These are phyloP conservation scores for Talaromyces adpressus DNA, from an alignment of 495 filamentous ascomycete species.

Conservation along the genomic window DNA sequence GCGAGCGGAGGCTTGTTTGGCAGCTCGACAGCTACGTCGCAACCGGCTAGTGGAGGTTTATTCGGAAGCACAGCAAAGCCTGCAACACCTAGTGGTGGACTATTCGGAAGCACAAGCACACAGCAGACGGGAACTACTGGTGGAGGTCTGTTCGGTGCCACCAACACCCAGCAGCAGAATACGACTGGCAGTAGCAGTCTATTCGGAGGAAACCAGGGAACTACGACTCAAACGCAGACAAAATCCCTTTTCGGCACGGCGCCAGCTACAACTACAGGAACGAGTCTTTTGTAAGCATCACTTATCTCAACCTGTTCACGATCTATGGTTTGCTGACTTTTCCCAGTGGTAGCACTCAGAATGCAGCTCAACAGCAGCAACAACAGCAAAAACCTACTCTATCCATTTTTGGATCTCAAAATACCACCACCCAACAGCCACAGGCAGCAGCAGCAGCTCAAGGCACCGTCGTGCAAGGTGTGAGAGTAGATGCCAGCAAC, in stretches of 20 bases:
- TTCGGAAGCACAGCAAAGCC: constrained; percentile 25
- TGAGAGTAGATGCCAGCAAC: constrained; percentile 68
- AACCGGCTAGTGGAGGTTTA: constrained; percentile 34
- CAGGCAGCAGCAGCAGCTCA: constrained; percentile 39
- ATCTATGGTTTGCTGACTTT: constrained; percentile 11
- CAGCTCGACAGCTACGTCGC: constrained; percentile 31
- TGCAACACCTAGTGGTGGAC: constrained; percentile 17
- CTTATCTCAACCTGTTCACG: neutral
- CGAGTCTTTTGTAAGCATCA: constrained; percentile 45
- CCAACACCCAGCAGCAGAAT: constrained; percentile 11
- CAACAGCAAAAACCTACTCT: constrained; percentile 33
- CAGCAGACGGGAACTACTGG: constrained; percentile 23
- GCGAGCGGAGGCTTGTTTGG: constrained; percentile 44
- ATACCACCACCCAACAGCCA: constrained; percentile 33
- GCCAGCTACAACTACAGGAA: constrained; percentile 20
- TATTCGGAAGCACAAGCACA: constrained; percentile 18
- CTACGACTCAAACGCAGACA: constrained; percentile 31
- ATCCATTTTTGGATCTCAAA: constrained; percentile 31
- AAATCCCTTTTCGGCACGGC: constrained; percentile 30
- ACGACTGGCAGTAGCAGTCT: constrained; percentile 13
- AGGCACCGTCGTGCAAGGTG: constrained; percentile 50
- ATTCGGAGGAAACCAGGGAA: constrained; percentile 23
- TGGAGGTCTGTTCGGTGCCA: constrained; percentile 32
- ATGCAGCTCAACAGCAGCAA: constrained; percentile 24
- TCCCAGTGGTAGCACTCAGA: constrained; percentile 16